phyloP scores from a whole-genome alignment of 2,329 filamentous ascomycete species.

The Fonsecaea pugnacius region DNA sequence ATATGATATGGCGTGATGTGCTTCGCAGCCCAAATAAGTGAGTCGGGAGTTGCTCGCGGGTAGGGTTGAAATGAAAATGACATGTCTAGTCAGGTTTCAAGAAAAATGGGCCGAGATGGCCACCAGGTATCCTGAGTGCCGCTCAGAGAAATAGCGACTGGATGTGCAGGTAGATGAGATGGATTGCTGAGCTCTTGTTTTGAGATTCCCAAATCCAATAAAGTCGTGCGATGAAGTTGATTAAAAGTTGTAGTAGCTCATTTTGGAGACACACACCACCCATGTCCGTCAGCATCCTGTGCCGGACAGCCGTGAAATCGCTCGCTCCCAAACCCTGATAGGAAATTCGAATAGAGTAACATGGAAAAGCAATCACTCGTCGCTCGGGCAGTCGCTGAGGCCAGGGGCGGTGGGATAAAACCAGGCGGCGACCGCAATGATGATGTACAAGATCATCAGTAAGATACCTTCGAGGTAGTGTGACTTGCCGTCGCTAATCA shows the following conservation, averaged over 20 bases:
- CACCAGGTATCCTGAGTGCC: background rate
- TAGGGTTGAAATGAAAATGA: background rate
- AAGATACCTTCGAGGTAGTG: conserved; percentile 66
- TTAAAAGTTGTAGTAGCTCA: conserved; percentile 1
- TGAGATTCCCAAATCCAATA: background rate
- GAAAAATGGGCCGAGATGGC: background rate
- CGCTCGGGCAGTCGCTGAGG: conserved; percentile 31
- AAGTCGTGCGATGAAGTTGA: background rate
- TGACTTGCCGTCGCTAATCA: conserved; percentile 65
- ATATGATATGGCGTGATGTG: background rate
- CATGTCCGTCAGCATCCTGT: background rate
- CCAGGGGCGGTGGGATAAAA: conserved; percentile 35
- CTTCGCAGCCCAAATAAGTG: background rate
- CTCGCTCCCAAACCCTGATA: background rate
- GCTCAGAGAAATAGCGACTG: background rate
- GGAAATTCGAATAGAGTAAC: conserved; percentile 3
- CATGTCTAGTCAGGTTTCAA: background rate
- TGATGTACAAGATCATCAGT: conserved; percentile 64
- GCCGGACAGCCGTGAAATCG: background rate
- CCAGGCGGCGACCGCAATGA: conserved; percentile 60
- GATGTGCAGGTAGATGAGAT: background rate
- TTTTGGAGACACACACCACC: background rate
- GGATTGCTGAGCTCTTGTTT: background rate
- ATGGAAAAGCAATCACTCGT: background rate
- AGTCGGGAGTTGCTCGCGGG: background rate